phyloP scores from a whole-genome alignment of 202 grass and related monocot species.

The Saccharum hybrid region DNA sequence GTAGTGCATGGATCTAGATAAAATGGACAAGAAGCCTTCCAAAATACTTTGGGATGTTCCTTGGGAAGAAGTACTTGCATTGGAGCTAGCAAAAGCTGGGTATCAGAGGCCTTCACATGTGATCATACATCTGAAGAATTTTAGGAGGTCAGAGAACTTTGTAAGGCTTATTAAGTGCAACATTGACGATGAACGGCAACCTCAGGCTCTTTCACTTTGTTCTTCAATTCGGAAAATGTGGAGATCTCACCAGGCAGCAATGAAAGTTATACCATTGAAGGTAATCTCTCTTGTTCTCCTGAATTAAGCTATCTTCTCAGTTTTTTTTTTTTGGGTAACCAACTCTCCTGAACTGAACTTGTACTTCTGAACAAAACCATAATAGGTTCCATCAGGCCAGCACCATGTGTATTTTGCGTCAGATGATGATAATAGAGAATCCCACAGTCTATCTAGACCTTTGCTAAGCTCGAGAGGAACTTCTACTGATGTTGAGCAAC shows the following conservation, averaged over 20 bases:
- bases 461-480: slow-evolving; percentile 79
- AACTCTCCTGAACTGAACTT: slow-evolving; percentile 15
- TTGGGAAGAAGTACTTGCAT: slow-evolving; percentile 87
- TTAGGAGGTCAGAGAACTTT: slow-evolving; percentile 82
- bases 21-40: slow-evolving; percentile 91
- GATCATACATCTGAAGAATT: slow-evolving; percentile 95
- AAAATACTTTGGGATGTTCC: slow-evolving; percentile 98
- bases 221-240: slow-evolving; percentile 86
- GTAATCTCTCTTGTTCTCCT: slow-evolving; percentile 26
- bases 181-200: slow-evolving; percentile 57
- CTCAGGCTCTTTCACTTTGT: slow-evolving; percentile 80
- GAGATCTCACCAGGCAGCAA: slow-evolving; percentile 76
- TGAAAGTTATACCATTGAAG: slow-evolving; percentile 76
- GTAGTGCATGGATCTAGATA: slow-evolving; percentile 80
- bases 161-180: slow-evolving; percentile 82
- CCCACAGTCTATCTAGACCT: slow-evolving; percentile 62
- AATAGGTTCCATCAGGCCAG: slow-evolving; percentile 84
- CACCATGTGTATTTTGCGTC: slow-evolving; percentile 68
- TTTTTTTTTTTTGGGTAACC: not conserved
- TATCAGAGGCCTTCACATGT: slow-evolving; percentile 78
- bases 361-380: slow-evolving; percentile 30
- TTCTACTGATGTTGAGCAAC: slow-evolving; percentile 61
- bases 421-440: slow-evolving; percentile 74
- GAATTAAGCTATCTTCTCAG: not conserved
- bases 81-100: slow-evolving; percentile 94